Conservation (phyloP, 2,329 filamentous ascomycete genomes). For the Calonectria leucothoes region DNA sequence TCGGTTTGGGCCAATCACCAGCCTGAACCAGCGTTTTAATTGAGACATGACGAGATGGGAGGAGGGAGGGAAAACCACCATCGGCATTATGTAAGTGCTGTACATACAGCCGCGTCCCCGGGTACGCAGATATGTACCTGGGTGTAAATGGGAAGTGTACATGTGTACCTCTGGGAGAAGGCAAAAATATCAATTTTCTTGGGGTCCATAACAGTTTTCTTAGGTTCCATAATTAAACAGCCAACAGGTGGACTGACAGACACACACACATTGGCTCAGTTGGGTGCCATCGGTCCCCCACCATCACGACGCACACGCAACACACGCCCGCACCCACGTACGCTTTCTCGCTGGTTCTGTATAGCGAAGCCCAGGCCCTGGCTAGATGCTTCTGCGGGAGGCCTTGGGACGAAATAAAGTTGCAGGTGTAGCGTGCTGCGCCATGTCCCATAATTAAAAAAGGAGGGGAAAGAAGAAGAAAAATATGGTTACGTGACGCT, state of each 20-base stretch:
- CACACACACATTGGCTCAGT: neutral
- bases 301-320: neutral
- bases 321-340: neutral
- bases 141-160: neutral
- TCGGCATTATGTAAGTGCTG: too few relatives aligned
- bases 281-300: neutral
- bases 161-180: neutral
- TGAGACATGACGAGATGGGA: conserved; percentile 1
- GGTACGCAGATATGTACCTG: neutral
- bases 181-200: too few relatives aligned
- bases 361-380: neutral
- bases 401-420: neutral
- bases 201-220: neutral
- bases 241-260: neutral
- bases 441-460: neutral
- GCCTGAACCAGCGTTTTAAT: neutral
- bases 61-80: neutral
- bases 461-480: neutral
- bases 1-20: neutral
- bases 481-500: neutral
- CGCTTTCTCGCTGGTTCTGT: neutral
- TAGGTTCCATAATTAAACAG: neutral
- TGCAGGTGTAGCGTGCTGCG: conserved; percentile 1
- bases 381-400: neutral
- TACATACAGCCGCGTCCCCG: neutral